Evolutionary conservation across 345 rosid species (phyloP).

Genomic region (Cochlearia excelsa): DNA sequence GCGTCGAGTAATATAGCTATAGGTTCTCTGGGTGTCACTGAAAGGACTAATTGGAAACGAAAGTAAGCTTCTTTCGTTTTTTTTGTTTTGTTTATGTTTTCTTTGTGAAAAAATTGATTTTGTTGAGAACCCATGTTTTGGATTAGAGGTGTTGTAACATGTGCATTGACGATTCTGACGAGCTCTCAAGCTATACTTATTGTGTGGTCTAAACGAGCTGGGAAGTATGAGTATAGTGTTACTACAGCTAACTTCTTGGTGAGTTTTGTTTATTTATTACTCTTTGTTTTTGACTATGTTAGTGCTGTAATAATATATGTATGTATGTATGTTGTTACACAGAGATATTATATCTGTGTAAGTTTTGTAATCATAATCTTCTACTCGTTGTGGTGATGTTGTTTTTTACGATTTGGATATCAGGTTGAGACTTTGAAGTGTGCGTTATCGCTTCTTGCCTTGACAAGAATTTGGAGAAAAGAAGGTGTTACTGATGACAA

Average conservation of each 20-base stretch:
- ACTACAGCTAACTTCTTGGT: constrained; percentile 96
- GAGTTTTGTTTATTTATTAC: constrained; percentile 18
- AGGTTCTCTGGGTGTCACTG: constrained; percentile 40
- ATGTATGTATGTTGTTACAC: too few species aligned
- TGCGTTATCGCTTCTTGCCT: constrained; percentile 78
- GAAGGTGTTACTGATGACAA: constrained; percentile 95
- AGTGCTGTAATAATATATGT: background rate
- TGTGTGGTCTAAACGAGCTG: constrained; percentile 99
- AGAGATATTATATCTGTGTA: background rate
- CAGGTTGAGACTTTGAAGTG: constrained; percentile 98
- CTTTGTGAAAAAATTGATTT: too few species aligned
- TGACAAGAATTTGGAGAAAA: constrained; percentile 71
- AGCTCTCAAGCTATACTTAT: constrained; percentile 97
- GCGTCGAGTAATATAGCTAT: constrained; percentile 39
- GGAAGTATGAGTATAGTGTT: constrained; percentile 92
- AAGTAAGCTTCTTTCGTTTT: constrained; percentile 43
- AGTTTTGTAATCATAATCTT: background rate
- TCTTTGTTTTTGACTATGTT: background rate
- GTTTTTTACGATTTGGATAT: constrained; percentile 16
- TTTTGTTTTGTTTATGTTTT: background rate
- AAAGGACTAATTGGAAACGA: constrained; percentile 67
- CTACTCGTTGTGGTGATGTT: background rate
- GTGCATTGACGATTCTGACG: constrained; percentile 79
- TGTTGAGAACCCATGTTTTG: background rate
- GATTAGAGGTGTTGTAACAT: constrained; percentile 65